Conservation (phyloP, 768 basidiomycete species). For the Trametes villosa region DNA sequence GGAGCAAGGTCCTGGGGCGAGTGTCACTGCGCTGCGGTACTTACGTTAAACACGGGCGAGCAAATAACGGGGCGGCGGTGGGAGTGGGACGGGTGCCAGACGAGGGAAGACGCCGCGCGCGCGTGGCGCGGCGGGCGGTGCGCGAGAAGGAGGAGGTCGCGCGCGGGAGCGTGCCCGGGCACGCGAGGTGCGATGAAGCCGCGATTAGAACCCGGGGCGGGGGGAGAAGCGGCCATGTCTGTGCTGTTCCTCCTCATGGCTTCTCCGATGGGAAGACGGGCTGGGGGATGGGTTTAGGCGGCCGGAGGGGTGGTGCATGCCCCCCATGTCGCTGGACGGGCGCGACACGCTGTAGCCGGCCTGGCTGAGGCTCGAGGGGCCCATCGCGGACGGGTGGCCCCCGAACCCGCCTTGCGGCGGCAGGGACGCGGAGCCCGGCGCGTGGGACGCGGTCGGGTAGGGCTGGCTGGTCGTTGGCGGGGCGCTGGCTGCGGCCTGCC, state of each 20-base stretch:
- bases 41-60: conserved; percentile 14
- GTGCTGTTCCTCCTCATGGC: conserved; percentile 29
- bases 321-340: conserved; percentile 20
- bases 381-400: conserved; percentile 13
- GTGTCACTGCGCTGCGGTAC: conserved; percentile 15
- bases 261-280: conserved; percentile 30
- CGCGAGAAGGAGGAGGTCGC: conserved; percentile 2
- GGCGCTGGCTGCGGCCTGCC: conserved; percentile 56
- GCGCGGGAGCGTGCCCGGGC: conserved; percentile 11
- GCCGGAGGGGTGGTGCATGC: conserved; percentile 21
- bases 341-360: conserved; percentile 24
- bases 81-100: conserved; percentile 13
- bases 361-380: conserved; percentile 23
- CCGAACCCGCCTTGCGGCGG: conserved; percentile 15
- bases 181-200: conserved; percentile 23
- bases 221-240: conserved; percentile 23
- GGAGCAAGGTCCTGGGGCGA: conserved; percentile 8
- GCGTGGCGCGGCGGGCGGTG: conserved; percentile 1
- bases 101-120: conserved; percentile 9
- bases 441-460: conserved; percentile 28
- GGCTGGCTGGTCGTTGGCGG: conserved; percentile 34
- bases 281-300: conserved; percentile 29
- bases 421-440: conserved; percentile 14
- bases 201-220: conserved; percentile 22
- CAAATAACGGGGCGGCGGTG: conserved; percentile 23